phyloP scores from a whole-genome alignment of 2,329 filamentous ascomycete genomes.

The Phialemoniopsis sp. region DNA sequence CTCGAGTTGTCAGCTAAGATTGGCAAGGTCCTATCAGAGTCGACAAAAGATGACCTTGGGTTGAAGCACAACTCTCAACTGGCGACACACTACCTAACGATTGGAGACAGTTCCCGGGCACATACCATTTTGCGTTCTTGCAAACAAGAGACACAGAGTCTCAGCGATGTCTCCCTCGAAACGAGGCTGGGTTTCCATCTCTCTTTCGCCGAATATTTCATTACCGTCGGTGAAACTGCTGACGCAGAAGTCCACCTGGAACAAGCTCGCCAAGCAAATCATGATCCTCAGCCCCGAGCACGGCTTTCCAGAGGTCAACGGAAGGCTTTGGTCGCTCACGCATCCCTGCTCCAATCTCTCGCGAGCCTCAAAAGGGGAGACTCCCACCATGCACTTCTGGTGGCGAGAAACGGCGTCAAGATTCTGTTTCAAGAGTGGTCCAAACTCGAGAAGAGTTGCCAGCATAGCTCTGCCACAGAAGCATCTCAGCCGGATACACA shows the following conservation, averaged over 20 bases:
- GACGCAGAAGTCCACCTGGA: background rate
- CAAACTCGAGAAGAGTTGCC: conserved; percentile 36
- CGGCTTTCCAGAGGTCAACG: conserved; percentile 16
- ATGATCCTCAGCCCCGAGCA: conserved; percentile 11
- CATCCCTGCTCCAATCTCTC: conserved; percentile 60
- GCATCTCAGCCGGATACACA: no score
- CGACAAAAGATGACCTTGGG: conserved; percentile 26
- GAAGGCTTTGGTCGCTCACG: conserved; percentile 54
- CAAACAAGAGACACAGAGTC: no score
- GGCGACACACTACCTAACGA: conserved; percentile 46
- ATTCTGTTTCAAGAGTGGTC: conserved; percentile 52
- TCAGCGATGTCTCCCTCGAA: no score
- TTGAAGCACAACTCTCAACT: conserved; percentile 42
- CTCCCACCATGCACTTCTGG: conserved; percentile 51
- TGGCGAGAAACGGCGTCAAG: conserved; percentile 54
- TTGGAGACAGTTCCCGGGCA: conserved; percentile 48
- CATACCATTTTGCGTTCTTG: conserved; percentile 42
- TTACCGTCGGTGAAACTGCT: conserved; percentile 34
- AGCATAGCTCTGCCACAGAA: no score
- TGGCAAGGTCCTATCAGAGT: conserved; percentile 27
- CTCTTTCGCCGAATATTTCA: conserved; percentile 68
- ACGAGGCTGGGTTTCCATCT: conserved; percentile 52
- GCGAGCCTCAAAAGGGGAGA: conserved; percentile 61
- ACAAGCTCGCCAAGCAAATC: no score
- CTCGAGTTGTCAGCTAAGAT: conserved; percentile 41